Evolutionary conservation across 2,329 filamentous ascomycete genomes (phyloP), one percentile per base, ranked within the genome.

Genomic region (Paecilomyces dactylethromorphus): DNA sequence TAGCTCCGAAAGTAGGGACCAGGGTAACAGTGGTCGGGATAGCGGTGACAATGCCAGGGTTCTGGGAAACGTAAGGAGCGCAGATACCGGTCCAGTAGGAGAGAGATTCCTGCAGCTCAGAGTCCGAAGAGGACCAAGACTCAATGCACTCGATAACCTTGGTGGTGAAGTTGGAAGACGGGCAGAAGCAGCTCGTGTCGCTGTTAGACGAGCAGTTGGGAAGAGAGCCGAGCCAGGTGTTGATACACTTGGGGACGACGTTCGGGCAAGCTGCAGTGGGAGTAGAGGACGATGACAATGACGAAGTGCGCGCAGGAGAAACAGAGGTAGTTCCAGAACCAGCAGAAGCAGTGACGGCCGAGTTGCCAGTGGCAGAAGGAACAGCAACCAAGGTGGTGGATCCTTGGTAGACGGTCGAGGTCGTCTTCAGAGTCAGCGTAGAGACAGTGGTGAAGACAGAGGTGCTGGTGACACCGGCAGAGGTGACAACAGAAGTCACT

Each of bases 61-160:
- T 96, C 71, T 83, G 68, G 15, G 83, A 80, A 35, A 91, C 83
- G 76, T 88, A 87, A 56, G 83, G 78, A 59, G 89, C 91, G 79
- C 93, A 97, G 77, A 97, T 90, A 73, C 92, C 92, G 76, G 92
- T 88, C 81, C 97, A 88, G 85, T 90, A 96, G 68, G 84, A 83
- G 60, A 94, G 82, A 61, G 91, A 90, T 66, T 86, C 78, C 57
- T 85, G 81, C 66, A 93, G 82, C 71, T 90, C 83, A 53, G 83
- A 79, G 61, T 87, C 82, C 60, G 82, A 82, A 60, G 82, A 81
- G 63, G 87, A 89, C 82, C 92, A 88, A 59, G 92, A 84, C 69
- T 87, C 85, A 67, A 97, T 82, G 78, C 93, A 97, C 62, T 84
- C 79, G 74, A 90, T 93, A 73, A 97, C 86, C 70, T 87, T 87